Evolutionary conservation across 2,329 filamentous ascomycete genomes (phyloP), one percentile per base, ranked within the genome.

Genomic region (Sporothrix protearum): DNA sequence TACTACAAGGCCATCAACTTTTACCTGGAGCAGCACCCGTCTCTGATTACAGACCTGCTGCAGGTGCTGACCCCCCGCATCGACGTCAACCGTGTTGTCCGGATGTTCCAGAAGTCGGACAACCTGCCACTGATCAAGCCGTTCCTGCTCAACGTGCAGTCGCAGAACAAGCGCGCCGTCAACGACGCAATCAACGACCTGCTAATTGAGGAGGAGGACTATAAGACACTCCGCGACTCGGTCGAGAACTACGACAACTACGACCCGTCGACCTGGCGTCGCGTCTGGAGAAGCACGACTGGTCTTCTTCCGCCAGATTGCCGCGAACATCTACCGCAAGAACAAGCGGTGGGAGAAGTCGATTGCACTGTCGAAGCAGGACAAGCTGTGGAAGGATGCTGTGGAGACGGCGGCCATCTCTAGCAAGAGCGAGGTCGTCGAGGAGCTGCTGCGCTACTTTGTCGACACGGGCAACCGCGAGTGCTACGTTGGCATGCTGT

Each of bases 281-380:
- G 79, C 92, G 96, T 71, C 86, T 99, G 12, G 96, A 99, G 88
- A 96, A 96, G 85, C 96, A 99, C 79, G 96, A 99, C 71, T 99
- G 66, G 94, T 99, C 75, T 99, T 99, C 87, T 99, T 99, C 91
- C 91, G 96, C 79, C 96, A 99, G 82, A 97, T 99, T 78, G 96
- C 96, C 4, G 94, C 96, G 76, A 97, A 87, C 83, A 99, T 99
- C 82, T 99, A 98, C 85, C 94, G 96, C 81, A 99, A 98, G 88
- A 98, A 97, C 86, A 98, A 98, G 91, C 89, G 96, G 75, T 99
- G 96, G 96, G 95, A 98, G 85, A 98, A 98, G 85, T 97, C 94
- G 3, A 99, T 99, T 81, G 89, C 93, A 45, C 85, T 99, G 63
- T 98, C 95, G 19, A 99, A 99, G 87, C 95, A 99, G 81, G 96